phyloP scores from a whole-genome alignment of 192 early-diverging fungal species.

The Backusella macrospora region DNA sequence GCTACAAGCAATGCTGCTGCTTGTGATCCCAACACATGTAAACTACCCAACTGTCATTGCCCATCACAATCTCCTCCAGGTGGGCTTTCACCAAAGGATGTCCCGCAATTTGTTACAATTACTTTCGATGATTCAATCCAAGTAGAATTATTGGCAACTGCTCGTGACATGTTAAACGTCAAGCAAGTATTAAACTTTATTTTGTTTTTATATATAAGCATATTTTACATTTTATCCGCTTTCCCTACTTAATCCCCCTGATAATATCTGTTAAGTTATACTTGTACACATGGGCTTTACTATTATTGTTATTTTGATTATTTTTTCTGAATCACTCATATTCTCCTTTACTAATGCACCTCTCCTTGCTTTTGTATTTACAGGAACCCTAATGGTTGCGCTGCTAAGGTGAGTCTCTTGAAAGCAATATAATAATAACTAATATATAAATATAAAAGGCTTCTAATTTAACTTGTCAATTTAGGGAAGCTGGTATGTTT shows the following conservation, averaged over 20 bases:
- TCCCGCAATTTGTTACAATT: conserved; percentile 61
- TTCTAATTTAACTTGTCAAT: conserved; percentile 14
- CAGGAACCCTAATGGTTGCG: conserved; percentile 50
- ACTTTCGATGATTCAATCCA: conserved; percentile 72
- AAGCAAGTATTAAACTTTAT: conserved; percentile 33
- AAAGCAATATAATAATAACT: conserved; percentile 3
- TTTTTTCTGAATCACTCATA: neutral
- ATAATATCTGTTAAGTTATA: neutral
- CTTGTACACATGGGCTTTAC: neutral
- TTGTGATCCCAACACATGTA: conserved; percentile 53
- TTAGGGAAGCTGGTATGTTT: conserved; percentile 61
- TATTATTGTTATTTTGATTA: neutral
- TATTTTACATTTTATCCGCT: neutral
- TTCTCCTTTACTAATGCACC: conserved; percentile 22
- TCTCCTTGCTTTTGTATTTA: conserved; percentile 12
- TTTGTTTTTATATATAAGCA: neutral
- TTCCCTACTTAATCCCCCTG: neutral
- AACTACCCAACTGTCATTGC: conserved; percentile 55
- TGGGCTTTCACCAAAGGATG: conserved; percentile 46
- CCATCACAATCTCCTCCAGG: conserved; percentile 53
- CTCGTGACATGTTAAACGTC: conserved; percentile 37
- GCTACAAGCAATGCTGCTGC: conserved; percentile 20
- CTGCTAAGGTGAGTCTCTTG: conserved; percentile 35
- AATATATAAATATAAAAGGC: neutral
- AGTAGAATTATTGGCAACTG: conserved; percentile 34